These are phyloP conservation scores for Styphnolobium japonicum DNA, from an alignment of 306 rosid genomes.

Conservation along the genomic window DNA sequence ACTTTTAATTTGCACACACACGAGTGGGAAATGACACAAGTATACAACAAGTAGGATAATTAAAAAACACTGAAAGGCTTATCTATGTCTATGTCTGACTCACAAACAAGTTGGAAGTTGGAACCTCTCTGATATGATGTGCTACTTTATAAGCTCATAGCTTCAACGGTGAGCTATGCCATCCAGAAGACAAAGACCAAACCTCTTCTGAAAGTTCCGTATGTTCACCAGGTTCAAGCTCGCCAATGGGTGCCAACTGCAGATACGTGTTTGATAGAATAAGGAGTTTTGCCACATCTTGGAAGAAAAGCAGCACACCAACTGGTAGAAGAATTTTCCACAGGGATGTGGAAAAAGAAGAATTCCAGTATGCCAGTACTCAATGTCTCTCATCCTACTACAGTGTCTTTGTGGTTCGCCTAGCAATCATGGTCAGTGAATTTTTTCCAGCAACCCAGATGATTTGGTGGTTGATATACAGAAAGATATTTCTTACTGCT, in stretches of 20 bases:
- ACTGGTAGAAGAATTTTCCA: slow-evolving; percentile 52
- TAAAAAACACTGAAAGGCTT: slow-evolving; percentile 18
- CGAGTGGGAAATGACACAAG: slow-evolving; percentile 51
- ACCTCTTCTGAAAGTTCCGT: slow-evolving; percentile 32
- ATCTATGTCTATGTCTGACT: slow-evolving; percentile 27
- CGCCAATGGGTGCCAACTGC: slow-evolving; percentile 49
- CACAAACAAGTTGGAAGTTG: slow-evolving; percentile 3
- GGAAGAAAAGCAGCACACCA: slow-evolving; percentile 43
- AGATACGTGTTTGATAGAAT: slow-evolving; percentile 50
- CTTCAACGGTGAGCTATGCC: slow-evolving; percentile 17
- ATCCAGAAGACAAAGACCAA: slow-evolving; percentile 28
- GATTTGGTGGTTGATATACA: background rate
- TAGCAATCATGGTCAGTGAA: slow-evolving; percentile 82
- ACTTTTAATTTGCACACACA: slow-evolving; percentile 16
- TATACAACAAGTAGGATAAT: slow-evolving; percentile 27
- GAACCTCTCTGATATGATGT: background rate
- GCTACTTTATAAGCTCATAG: slow-evolving; percentile 25
- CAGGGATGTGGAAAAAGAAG: slow-evolving; percentile 85
- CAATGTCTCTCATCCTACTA: slow-evolving; percentile 88
- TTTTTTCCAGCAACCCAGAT: background rate
- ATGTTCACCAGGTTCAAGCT: slow-evolving; percentile 40
- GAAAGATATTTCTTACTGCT: background rate
- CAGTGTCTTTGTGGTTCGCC: slow-evolving; percentile 95
- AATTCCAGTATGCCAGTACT: slow-evolving; percentile 61
- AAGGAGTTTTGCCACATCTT: slow-evolving; percentile 35